Base-by-base conservation (phyloP, 2,329 filamentous ascomycete genomes). In the Metarhizium anisopliae region DNA sequence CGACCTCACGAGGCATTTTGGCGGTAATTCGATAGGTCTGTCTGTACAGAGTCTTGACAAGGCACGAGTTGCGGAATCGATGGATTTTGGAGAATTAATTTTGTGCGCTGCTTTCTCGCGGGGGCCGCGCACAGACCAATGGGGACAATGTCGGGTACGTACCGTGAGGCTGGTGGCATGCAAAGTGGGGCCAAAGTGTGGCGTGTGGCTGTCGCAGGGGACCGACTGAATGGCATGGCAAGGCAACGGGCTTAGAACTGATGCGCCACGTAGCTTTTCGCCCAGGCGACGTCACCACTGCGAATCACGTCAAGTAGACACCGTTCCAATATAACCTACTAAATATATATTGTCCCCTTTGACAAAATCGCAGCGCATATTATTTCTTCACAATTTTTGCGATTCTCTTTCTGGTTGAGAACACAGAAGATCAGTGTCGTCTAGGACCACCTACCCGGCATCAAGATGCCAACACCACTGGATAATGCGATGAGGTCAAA, bases 1-100 rank as follows among this genome's bases (percentile, higher is more conserved):
- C 89, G 77, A 96, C 88, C 89, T 97, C 91, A 74, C 85, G 84
- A 86, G 94, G 93, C 94, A 99, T 99, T 78, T 81, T 95, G 89
- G 78, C 79, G 78, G 80, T 75, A 62, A 61, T 69, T 64, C 62
- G 63, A 64, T 61, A 62, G 65, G 62, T 57, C 62, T 63, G 59
- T 53, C 59, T 56, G 58, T 50, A 61, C 50, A 51, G 59, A 55
- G 50, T 62, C 59, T 60, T 59, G 56, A 55, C 55, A 47, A 55
- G 52, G 56, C 47, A 53, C 55, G 55, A 55, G 42, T 57, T 56
- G 42, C 42, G 42, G 32, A 10, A 45, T 58, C 35, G 54, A 60
- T 59, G 59, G 58, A 60, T 63, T 66, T 64, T 60, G 45, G 45
- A 50, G 51, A 61, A 61, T 62, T 61, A 55, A 55, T 63, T 63